A percentile compares a stretch with the other conserved stretches of the same genome.
Evolutionary conservation across 108 stramenopile species (phyloP).

Genomic region (Cyclotella kingstonii): DNA sequence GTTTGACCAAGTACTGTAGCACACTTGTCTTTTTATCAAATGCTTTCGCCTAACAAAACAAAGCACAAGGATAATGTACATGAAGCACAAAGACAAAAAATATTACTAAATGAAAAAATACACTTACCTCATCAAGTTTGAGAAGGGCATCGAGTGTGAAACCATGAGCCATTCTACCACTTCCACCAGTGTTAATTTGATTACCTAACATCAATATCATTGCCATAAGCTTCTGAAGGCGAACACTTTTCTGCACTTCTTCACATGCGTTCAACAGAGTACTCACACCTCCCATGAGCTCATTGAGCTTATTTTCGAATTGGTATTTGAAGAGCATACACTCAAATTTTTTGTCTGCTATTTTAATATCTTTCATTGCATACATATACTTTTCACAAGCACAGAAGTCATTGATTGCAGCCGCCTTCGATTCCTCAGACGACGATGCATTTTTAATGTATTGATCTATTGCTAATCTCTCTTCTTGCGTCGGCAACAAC

Average conservation of each 20-base stretch:
- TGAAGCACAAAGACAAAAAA: background rate
- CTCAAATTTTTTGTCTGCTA: slow-evolving; percentile 69
- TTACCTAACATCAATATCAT: slow-evolving; percentile 91
- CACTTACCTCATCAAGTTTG: slow-evolving; percentile 87
- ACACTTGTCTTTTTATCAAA: slow-evolving; percentile 96
- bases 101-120: background rate
- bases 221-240: slow-evolving; percentile 83
- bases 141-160: slow-evolving; percentile 93
- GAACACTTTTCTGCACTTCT: slow-evolving; percentile 66
- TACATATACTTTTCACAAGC: slow-evolving; percentile 84
- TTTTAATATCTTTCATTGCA: slow-evolving; percentile 66
- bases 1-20: slow-evolving; percentile 85
- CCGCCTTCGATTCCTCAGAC: slow-evolving; percentile 40
- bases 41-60: slow-evolving; percentile 82
- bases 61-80: slow-evolving; percentile 1
- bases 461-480: slow-evolving; percentile 48
- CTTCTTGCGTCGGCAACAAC: slow-evolving; percentile 75
- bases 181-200: slow-evolving; percentile 89
- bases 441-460: slow-evolving; percentile 62
- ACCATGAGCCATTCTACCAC: slow-evolving; percentile 79
- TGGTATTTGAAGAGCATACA: slow-evolving; percentile 80
- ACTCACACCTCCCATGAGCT: slow-evolving; percentile 55
- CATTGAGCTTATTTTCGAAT: slow-evolving; percentile 70
- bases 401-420: slow-evolving; percentile 61
- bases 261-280: slow-evolving; percentile 79